Conservation (phyloP, 768 basidiomycete species). For the Crassisporium funariophilum region DNA sequence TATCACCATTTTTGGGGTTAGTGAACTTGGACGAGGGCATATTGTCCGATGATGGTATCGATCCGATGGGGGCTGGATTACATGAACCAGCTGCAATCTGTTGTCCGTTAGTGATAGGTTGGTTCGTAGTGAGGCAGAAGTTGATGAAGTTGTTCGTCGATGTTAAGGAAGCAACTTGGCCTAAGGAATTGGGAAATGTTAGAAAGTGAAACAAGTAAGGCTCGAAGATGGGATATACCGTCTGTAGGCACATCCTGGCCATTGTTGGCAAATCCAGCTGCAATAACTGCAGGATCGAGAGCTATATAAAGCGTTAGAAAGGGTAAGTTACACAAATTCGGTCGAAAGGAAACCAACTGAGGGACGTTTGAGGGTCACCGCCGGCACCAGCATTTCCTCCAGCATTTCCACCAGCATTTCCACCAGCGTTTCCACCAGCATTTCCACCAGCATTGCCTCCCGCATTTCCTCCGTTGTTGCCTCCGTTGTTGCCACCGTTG, state of each 20-base stretch:
- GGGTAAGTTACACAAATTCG: not conserved
- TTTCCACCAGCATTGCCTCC: too few relatives aligned
- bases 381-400: too few relatives aligned
- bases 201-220: not conserved
- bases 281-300: conserved; percentile 52
- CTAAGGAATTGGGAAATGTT: conserved; percentile 12
- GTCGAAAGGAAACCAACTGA: conserved; percentile 29
- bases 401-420: too few relatives aligned
- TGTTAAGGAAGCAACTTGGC: conserved; percentile 52
- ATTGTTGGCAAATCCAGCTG: conserved; percentile 47
- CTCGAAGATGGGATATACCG: conserved; percentile 24
- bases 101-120: conserved; percentile 56
- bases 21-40: conserved; percentile 54
- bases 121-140: conserved; percentile 48
- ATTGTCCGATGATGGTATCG: conserved; percentile 47
- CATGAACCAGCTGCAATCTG: conserved; percentile 56
- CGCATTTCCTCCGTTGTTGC: conserved; percentile 22
- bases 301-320: conserved; percentile 29
- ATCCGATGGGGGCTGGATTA: conserved; percentile 60
- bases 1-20: conserved; percentile 44
- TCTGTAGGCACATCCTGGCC: conserved; percentile 42
- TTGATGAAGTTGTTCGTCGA: conserved; percentile 66
- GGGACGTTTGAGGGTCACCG: conserved; percentile 46
- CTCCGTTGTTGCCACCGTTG: conserved; percentile 19
- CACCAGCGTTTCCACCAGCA: too few relatives aligned